A percentile compares a stretch with the other conserved stretches of the same genome.
Conservation (phyloP, 2,329 filamentous ascomycete species). For the Ophiostoma angusticollis region DNA sequence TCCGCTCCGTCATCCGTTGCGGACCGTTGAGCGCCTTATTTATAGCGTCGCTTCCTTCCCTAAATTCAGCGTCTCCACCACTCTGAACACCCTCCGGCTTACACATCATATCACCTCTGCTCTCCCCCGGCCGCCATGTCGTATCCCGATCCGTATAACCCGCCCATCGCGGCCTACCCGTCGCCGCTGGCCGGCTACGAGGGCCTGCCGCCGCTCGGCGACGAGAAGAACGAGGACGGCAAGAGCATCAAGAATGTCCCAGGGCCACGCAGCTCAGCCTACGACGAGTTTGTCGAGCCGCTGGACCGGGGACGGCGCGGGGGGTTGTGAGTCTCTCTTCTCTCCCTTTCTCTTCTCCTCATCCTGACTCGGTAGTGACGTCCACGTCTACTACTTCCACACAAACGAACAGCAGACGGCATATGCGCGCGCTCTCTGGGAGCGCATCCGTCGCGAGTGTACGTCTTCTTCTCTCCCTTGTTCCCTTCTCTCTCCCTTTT, state of each 20-base stretch:
- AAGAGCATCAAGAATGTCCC: conserved; percentile 63
- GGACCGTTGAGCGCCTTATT: too few species aligned
- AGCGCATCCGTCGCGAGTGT: conserved; percentile 72
- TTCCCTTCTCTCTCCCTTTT: background rate
- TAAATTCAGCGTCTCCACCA: background rate
- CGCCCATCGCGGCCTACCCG: conserved; percentile 27
- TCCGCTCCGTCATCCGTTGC: too few species aligned
- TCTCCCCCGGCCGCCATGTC: conserved; percentile 1
- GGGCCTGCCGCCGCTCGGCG: conserved; percentile 39
- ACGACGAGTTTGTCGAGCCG: conserved; percentile 55
- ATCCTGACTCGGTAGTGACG: conserved; percentile 37
- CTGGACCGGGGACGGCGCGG: conserved; percentile 53
- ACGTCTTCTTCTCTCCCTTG: conserved; percentile 18
- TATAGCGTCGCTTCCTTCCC: too few species aligned
- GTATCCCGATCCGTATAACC: conserved; percentile 13
- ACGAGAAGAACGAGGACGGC: conserved; percentile 54
- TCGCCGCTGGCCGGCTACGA: conserved; percentile 48
- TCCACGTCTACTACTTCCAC: conserved; percentile 75
- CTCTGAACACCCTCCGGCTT: too few species aligned
- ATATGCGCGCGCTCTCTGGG: conserved; percentile 61
- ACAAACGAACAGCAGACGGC: conserved; percentile 46
- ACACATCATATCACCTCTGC: background rate
- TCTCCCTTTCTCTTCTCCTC: background rate
- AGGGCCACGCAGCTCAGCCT: conserved; percentile 51
- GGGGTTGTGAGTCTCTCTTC: conserved; percentile 48